Evolutionary conservation across 2,329 filamentous ascomycete species (phyloP).

Genomic region (Atkinsonella hypoxylon): DNA sequence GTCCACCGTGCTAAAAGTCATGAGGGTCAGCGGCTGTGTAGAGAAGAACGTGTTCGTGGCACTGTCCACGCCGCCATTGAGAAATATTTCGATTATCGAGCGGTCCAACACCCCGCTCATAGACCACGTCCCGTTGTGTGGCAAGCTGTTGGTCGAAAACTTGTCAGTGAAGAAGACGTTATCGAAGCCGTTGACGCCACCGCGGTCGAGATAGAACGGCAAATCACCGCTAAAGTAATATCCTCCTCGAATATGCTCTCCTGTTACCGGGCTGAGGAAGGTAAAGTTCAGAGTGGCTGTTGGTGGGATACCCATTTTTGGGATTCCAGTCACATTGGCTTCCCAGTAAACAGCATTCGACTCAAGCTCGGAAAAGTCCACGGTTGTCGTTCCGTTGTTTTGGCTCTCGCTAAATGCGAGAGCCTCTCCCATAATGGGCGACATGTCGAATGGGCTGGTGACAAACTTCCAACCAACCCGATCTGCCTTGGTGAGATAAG

Average conservation of each 20-base stretch:
- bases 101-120: slow-evolving; percentile 23
- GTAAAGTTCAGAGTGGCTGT: slow-evolving; percentile 19
- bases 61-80: slow-evolving; percentile 21
- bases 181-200: slow-evolving; percentile 16
- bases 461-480: slow-evolving; percentile 40
- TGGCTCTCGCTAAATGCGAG: slow-evolving; percentile 31
- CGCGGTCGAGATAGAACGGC: slow-evolving; percentile 19
- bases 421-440: slow-evolving; percentile 30
- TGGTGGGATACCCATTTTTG: slow-evolving; percentile 8
- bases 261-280: slow-evolving; percentile 13
- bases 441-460: slow-evolving; percentile 35
- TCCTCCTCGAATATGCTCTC: slow-evolving; percentile 16
- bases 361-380: slow-evolving; percentile 37
- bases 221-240: slow-evolving; percentile 16
- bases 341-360: slow-evolving; percentile 43
- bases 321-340: slow-evolving; percentile 34
- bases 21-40: slow-evolving; percentile 14
- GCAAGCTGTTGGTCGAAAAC: slow-evolving; percentile 13
- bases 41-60: slow-evolving; percentile 21
- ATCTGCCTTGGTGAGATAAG: slow-evolving; percentile 38
- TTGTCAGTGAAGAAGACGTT: slow-evolving; percentile 22
- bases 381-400: slow-evolving; percentile 33
- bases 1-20: slow-evolving; percentile 11
- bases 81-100: slow-evolving; percentile 23
- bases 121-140: slow-evolving; percentile 12